These are phyloP conservation scores for Rhizophora apiculata DNA, from an alignment of 345 rosid genomes.

Conservation along the genomic window DNA sequence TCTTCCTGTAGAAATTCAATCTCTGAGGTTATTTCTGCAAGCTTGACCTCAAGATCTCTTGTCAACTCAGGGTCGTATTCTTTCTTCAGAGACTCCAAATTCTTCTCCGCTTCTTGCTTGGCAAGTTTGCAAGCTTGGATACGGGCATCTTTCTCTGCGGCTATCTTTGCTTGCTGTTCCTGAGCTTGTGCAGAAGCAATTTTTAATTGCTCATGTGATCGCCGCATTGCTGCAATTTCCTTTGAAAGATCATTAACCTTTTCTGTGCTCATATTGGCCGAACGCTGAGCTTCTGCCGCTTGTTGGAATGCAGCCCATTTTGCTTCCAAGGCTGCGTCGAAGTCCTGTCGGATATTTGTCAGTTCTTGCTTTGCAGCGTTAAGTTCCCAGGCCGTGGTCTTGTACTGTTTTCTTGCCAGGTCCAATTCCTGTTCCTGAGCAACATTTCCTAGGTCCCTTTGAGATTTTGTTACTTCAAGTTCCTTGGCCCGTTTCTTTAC, in stretches of 20 bases:
- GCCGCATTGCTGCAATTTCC: slow-evolving; percentile 60
- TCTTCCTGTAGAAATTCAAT: slow-evolving; percentile 58
- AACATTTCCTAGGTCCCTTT: slow-evolving; percentile 25
- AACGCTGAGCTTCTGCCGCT: slow-evolving; percentile 62
- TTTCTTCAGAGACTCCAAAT: slow-evolving; percentile 34
- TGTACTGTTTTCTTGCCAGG: slow-evolving; percentile 56
- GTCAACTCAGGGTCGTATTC: slow-evolving; percentile 52
- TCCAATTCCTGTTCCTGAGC: slow-evolving; percentile 48
- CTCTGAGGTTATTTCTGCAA: slow-evolving; percentile 53
- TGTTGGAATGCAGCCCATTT: slow-evolving; percentile 59
- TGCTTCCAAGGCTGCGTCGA: slow-evolving; percentile 59
- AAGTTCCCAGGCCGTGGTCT: slow-evolving; percentile 40
- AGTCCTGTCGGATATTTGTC: slow-evolving; percentile 65
- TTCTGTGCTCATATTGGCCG: slow-evolving; percentile 32
- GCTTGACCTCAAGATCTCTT: slow-evolving; percentile 44
- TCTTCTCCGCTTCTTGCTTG: slow-evolving; percentile 49
- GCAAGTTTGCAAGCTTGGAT: slow-evolving; percentile 36
- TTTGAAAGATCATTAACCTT: slow-evolving; percentile 49
- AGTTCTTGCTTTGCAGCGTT: slow-evolving; percentile 69
- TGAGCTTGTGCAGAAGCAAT: slow-evolving; percentile 45
- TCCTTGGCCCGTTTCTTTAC: slow-evolving; percentile 44
- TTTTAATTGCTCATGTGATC: slow-evolving; percentile 50
- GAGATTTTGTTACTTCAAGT: slow-evolving; percentile 58
- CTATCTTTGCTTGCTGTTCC: slow-evolving; percentile 39
- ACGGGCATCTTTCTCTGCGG: slow-evolving; percentile 44